Base-by-base conservation (phyloP, 148 eudicot genomes). In the Mesembryanthemum crystallinum region DNA sequence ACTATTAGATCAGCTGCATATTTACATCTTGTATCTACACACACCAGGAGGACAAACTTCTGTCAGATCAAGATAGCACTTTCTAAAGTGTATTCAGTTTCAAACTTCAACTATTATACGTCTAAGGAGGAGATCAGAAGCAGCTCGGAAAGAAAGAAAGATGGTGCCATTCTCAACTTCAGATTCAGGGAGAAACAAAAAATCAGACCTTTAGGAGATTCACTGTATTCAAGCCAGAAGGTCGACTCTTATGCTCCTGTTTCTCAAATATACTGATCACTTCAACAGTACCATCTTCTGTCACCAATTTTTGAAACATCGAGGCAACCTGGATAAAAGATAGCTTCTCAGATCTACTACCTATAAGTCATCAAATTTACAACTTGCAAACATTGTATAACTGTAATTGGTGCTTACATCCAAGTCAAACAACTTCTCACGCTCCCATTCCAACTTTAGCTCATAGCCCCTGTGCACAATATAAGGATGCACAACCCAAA, bases 141-240 rank as follows among this genome's bases (percentile, higher is more conserved):
- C 17, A 59, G 65, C 57, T 37, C 10, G 18, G 57, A 35, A 54
- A 64, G 52, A 73, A 54, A 35, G 24, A 42, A 57, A 10, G 25
- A 65, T 69, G 45, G 21, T n/a, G 35, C 39, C 37, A 51, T 39
- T 39, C 25, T 35, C 64, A 17, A 35, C 54, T 60, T 9, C 37
- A 74, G 58, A 51, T 30, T 67, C 52, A 64, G 52, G 57, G 57
- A 51, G 57, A 37, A 47, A 69, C 0, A 43, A 7, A 42, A 23
- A 65, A 23, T 21, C 28, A 58, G 52, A 94, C 98, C 98, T 94
- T 94, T 51, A 94, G 68, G 71, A 94, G 98, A 80, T 94, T 91
- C 81, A 94, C 98, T 30, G 98, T 94, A 79, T 94, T 94, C 72
- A 94, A 90, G 83, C 98, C 98, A 82, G 92, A 73, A 37, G 98